Evolutionary conservation across 495 filamentous ascomycete genomes (phyloP).

Genomic region (Durotheca rogersii): DNA sequence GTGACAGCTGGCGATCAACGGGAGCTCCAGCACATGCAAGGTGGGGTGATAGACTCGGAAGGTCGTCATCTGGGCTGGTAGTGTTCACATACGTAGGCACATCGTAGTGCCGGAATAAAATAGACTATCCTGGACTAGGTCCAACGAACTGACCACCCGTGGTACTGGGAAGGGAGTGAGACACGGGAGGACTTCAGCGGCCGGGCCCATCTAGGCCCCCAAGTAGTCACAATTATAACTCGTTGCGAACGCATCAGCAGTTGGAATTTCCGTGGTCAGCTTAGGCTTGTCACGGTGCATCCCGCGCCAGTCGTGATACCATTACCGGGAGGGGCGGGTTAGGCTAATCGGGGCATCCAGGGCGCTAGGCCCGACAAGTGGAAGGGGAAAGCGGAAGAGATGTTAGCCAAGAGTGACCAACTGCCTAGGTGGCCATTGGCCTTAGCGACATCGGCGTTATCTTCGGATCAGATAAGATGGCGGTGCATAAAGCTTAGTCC

Average conservation of each 20-base stretch:
- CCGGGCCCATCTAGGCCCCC: neutral
- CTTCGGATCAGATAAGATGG: constrained; percentile 56
- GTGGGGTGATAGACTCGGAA: too few species aligned
- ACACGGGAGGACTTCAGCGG: neutral
- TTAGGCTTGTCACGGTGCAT: constrained; percentile 5
- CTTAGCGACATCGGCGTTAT: constrained; percentile 50
- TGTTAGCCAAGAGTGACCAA: constrained; percentile 26
- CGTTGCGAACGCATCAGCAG: constrained; percentile 10
- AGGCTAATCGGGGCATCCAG: constrained; percentile 6
- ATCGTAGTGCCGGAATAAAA: too few species aligned
- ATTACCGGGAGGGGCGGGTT: constrained; percentile 1
- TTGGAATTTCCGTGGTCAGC: constrained; percentile 13
- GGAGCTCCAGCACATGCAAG: too few species aligned
- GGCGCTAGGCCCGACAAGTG: too few species aligned
- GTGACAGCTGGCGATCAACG: too few species aligned
- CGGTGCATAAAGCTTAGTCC: constrained; percentile 18
- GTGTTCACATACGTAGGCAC: constrained; percentile 10
- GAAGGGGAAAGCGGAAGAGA: too few species aligned
- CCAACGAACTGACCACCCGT: too few species aligned
- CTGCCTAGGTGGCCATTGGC: constrained; percentile 9
- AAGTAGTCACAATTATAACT: constrained; percentile 3
- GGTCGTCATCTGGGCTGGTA: constrained; percentile 4
- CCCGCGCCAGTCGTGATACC: neutral
- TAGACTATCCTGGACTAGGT: too few species aligned
- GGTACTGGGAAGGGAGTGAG: too few species aligned